Percentiles rank a stretch among this genome's conserved stretches.
Evolutionary conservation across 331 rosid genomes (phyloP).

Genomic region (Quercus lobata): DNA sequence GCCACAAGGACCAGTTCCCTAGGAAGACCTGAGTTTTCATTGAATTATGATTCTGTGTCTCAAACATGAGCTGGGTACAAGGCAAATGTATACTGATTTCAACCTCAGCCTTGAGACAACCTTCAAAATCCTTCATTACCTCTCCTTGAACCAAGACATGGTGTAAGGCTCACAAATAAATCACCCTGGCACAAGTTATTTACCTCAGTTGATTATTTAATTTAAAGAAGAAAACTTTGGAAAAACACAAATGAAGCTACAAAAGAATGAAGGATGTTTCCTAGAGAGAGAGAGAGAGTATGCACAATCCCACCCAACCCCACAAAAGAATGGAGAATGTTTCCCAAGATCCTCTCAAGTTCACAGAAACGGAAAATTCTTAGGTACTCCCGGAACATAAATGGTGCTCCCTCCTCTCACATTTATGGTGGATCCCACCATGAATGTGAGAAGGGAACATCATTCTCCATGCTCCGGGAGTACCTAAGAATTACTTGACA

Average conservation of each 20-base stretch:
- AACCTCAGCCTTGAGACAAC: background rate
- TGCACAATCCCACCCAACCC: background rate
- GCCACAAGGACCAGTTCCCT: background rate
- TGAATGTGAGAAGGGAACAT: no score
- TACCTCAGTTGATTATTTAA: background rate
- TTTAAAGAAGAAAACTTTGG: background rate
- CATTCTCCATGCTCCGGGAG: no score
- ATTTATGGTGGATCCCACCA: no score
- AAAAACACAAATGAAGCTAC: background rate
- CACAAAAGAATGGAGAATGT: background rate
- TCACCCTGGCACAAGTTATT: background rate
- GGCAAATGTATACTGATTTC: background rate
- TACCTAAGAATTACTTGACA: no score
- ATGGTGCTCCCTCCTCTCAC: no score
- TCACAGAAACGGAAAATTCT: background rate
- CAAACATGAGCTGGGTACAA: background rate
- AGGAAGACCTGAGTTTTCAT: background rate
- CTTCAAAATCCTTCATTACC: background rate
- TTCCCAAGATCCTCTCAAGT: background rate
- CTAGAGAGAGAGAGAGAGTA: background rate
- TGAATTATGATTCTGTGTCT: background rate
- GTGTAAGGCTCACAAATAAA: background rate
- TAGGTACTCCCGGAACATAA: no score
- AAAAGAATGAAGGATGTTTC: background rate
- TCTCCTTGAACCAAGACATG: background rate